phyloP scores from a whole-genome alignment of 176 grass and related monocot species.

The Triticum timopheevii region DNA sequence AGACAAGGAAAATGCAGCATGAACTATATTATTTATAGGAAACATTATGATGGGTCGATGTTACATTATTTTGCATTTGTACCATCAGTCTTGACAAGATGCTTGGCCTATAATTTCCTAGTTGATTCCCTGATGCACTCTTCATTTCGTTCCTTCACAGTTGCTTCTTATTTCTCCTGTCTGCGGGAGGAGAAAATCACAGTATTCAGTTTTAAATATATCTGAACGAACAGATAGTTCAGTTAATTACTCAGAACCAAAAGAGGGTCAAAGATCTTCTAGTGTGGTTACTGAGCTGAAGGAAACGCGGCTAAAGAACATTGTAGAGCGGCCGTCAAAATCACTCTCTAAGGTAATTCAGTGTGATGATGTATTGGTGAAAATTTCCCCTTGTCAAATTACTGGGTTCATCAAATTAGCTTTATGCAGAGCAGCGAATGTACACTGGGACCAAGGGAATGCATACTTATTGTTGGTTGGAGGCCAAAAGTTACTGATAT shows the following conservation, averaged over 20 bases:
- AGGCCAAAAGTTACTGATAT: constrained; percentile 87
- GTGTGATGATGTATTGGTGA: constrained; percentile 19
- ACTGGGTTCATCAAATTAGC: constrained; percentile 31
- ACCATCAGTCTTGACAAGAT: constrained; percentile 17
- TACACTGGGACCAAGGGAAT: constrained; percentile 78
- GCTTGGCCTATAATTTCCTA: not conserved
- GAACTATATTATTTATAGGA: constrained; percentile 3
- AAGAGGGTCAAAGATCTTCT: constrained; percentile 35
- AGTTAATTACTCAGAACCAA: constrained; percentile 39
- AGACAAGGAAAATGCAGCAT: not conserved
- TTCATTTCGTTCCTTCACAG: constrained; percentile 45
- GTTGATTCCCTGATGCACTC: constrained; percentile 6
- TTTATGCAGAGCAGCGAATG: constrained; percentile 73
- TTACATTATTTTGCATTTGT: constrained; percentile 6
- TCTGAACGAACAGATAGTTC: constrained; percentile 34
- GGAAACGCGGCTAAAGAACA: constrained; percentile 71
- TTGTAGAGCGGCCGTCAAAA: constrained; percentile 66
- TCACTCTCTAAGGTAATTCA: constrained; percentile 67
- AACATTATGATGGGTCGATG: not conserved
- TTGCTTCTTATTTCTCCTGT: constrained; percentile 89
- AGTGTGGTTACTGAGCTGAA: constrained; percentile 40
- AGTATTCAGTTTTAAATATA: constrained; percentile 39
- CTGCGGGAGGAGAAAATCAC: constrained; percentile 51
- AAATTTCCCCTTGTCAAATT: not conserved
- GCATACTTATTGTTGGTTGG: constrained; percentile 88